Conservation (phyloP, 192 early-diverging fungal species). For the Podila horticola region DNA sequence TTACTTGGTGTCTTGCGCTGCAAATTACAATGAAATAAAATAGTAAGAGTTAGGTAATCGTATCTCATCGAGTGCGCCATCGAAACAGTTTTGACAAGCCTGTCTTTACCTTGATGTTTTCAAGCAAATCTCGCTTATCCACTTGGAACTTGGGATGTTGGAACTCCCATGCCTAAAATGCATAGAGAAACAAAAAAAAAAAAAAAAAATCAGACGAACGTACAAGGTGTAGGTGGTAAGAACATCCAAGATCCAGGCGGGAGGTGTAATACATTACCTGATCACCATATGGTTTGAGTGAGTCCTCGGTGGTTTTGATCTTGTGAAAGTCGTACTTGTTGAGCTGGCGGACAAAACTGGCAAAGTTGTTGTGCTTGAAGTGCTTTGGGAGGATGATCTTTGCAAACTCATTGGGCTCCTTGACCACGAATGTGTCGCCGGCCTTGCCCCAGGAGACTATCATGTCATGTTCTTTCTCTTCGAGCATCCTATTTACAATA, state of each 20-base stretch:
- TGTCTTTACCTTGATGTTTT: constrained; percentile 60
- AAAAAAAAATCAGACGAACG: neutral
- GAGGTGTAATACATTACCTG: constrained; percentile 50
- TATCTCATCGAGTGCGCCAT: neutral
- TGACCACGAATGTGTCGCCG: constrained; percentile 77
- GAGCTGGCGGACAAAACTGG: constrained; percentile 77
- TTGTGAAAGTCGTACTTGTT: constrained; percentile 88
- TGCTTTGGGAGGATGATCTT: constrained; percentile 70
- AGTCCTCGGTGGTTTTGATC: constrained; percentile 66
- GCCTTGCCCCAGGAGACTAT: constrained; percentile 70
- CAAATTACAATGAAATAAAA: neutral
- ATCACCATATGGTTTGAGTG: constrained; percentile 58
- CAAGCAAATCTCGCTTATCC: constrained; percentile 63
- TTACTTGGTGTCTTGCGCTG: constrained; percentile 55
- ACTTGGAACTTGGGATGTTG: constrained; percentile 73
- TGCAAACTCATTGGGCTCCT: constrained; percentile 77
- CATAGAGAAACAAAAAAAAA: neutral
- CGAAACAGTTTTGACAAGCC: neutral
- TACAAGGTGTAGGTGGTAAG: neutral
- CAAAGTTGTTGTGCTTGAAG: constrained; percentile 81
- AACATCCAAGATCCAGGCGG: neutral
- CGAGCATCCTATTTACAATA: constrained; percentile 65
- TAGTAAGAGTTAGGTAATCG: neutral
- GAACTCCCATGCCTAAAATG: constrained; percentile 70
- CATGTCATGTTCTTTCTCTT: constrained; percentile 65